phyloP scores from a whole-genome alignment of 768 basidiomycete species.

The Russula sp. region DNA sequence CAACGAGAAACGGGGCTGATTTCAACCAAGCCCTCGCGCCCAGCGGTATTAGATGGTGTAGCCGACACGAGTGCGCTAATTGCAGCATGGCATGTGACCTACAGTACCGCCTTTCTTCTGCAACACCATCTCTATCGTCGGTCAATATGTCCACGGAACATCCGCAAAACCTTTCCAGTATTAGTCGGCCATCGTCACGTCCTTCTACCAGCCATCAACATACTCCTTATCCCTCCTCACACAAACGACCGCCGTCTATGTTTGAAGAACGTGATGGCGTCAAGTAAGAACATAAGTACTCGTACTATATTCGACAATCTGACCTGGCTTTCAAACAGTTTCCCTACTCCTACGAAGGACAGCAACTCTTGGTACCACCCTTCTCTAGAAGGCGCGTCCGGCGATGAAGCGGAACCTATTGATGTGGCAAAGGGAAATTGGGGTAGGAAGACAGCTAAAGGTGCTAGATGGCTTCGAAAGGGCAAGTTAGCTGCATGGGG shows the following conservation, averaged over 20 bases:
- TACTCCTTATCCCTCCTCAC: slow-evolving; percentile 19
- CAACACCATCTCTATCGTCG: slow-evolving; percentile 13
- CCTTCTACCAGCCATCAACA: slow-evolving; percentile 29
- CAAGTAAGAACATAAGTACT: slow-evolving; percentile 2
- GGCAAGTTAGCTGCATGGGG: slow-evolving; percentile 86
- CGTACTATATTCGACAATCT: background rate
- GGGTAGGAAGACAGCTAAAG: slow-evolving; percentile 73
- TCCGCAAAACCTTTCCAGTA: slow-evolving; percentile 25
- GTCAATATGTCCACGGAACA: slow-evolving; percentile 31
- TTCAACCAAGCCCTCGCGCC: no score
- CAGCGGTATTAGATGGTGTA: no score
- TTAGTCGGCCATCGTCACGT: slow-evolving; percentile 30
- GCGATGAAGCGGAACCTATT: slow-evolving; percentile 49
- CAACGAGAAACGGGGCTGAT: no score
- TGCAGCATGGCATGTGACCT: no score
- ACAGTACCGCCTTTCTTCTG: no score
- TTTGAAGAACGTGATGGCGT: slow-evolving; percentile 23
- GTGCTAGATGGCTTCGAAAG: slow-evolving; percentile 77
- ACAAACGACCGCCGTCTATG: slow-evolving; percentile 26
- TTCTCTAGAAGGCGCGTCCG: slow-evolving; percentile 67
- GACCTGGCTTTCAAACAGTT: slow-evolving; percentile 6
- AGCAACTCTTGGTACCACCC: slow-evolving; percentile 83
- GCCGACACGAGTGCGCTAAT: no score
- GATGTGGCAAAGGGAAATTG: slow-evolving; percentile 67
- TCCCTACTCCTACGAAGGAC: slow-evolving; percentile 49